Conservation (phyloP, 192 early-diverging fungal genomes). For the Gigaspora rosea region DNA sequence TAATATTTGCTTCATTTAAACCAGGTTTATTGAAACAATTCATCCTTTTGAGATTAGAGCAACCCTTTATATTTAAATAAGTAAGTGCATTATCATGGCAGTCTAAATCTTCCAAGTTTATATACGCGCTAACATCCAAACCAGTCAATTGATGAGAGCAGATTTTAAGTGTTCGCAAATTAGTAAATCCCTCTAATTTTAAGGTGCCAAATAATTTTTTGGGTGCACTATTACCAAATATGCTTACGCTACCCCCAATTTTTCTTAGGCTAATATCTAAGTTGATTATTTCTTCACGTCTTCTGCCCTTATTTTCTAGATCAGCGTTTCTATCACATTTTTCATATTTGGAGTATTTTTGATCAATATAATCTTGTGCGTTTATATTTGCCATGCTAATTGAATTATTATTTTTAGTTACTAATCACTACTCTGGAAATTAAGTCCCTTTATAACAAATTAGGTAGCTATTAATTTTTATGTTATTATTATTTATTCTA, state of each 20-base stretch:
- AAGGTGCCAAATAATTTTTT: slow-evolving; percentile 4
- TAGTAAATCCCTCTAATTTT: slow-evolving; percentile 28
- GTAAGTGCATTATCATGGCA: slow-evolving; percentile 17
- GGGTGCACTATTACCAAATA: too few relatives aligned
- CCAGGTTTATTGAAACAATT: slow-evolving; percentile 21
- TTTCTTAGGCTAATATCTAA: slow-evolving; percentile 16
- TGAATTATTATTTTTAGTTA: not conserved
- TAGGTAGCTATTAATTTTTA: not conserved
- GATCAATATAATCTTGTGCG: slow-evolving; percentile 6
- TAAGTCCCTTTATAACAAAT: not conserved
- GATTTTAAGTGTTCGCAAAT: not conserved
- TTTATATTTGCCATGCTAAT: not conserved
- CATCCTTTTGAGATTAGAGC: slow-evolving; percentile 7
- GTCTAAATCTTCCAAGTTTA: slow-evolving; percentile 18
- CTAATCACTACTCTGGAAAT: not conserved
- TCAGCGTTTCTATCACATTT: slow-evolving; percentile 1
- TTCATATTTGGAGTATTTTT: slow-evolving; percentile 16
- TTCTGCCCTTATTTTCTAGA: slow-evolving; percentile 23
- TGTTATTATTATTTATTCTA: too few relatives aligned
- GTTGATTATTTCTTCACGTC: not conserved
- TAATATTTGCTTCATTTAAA: not conserved
- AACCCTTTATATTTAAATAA: slow-evolving; percentile 3
- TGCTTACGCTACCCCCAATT: not conserved
- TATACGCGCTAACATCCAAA: slow-evolving; percentile 7
- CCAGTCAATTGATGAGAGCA: slow-evolving; percentile 9